A percentile compares a stretch with the other conserved stretches of the same genome.
Evolutionary conservation across 371 early-diverging fungal species (phyloP).

Genomic region (Haplosporangium sp.): DNA sequence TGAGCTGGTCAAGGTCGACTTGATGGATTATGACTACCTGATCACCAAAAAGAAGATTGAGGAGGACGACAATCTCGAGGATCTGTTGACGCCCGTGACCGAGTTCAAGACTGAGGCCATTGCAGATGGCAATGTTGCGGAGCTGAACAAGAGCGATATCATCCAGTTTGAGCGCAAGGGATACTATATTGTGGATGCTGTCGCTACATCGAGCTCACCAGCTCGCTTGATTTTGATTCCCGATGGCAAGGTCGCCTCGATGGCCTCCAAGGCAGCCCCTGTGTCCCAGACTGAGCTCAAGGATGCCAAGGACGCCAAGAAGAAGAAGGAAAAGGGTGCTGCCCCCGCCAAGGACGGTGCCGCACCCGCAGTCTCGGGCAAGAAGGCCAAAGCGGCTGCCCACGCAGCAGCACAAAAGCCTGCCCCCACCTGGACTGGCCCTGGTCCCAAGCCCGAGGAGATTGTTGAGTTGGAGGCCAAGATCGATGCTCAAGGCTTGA

Average conservation of each 20-base stretch:
- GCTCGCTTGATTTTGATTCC: constrained; percentile 91
- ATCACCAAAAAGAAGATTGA: constrained; percentile 98
- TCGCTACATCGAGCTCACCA: constrained; percentile 56
- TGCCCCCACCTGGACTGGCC: constrained; percentile 53
- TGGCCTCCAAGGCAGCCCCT: constrained; percentile 79
- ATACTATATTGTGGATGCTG: constrained; percentile 92
- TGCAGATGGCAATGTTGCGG: constrained; percentile 78
- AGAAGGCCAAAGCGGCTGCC: constrained; percentile 53
- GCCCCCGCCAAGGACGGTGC: constrained; percentile 6
- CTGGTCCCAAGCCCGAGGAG: constrained; percentile 59
- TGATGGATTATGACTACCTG: constrained; percentile 95
- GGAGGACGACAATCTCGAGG: constrained; percentile 90
- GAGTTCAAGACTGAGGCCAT: constrained; percentile 80
- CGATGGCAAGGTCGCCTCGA: constrained; percentile 90
- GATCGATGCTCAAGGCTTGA: constrained; percentile 62
- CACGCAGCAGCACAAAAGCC: constrained; percentile 46
- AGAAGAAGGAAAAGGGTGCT: constrained; percentile 43
- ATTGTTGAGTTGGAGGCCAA: constrained; percentile 60
- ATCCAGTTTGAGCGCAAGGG: constrained; percentile 99
- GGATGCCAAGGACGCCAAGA: constrained; percentile 52
- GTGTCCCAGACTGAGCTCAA: constrained; percentile 34
- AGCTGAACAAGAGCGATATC: constrained; percentile 79
- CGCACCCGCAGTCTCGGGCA: constrained; percentile 31
- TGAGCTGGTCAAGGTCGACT: constrained; percentile 70
- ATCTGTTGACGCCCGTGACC: constrained; percentile 90